Evolutionary conservation across 2,329 filamentous ascomycete species (phyloP).

Genomic region (Stagonosporopsis cucurbitacearum): DNA sequence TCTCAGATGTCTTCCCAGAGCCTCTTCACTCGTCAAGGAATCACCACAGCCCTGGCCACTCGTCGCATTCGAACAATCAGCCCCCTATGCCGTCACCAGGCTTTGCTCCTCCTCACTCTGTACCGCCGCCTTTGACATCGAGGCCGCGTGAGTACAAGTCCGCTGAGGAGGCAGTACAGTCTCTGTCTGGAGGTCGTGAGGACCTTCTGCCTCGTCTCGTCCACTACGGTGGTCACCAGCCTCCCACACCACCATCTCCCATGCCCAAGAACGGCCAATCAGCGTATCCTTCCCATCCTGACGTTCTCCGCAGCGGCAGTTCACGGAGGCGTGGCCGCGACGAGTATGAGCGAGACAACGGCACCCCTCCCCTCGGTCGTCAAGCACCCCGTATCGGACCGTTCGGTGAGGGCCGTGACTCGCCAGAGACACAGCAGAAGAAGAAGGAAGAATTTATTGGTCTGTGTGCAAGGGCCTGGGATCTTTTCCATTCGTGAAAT

Average conservation of each 20-base stretch:
- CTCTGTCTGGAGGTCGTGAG: slow-evolving; percentile 87
- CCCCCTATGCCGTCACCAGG: slow-evolving; percentile 79
- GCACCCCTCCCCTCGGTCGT: slow-evolving; percentile 81
- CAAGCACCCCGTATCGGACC: slow-evolving; percentile 61
- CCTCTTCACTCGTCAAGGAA: slow-evolving; percentile 61
- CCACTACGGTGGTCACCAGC: slow-evolving; percentile 93
- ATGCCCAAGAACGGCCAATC: slow-evolving; percentile 57
- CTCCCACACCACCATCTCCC: slow-evolving; percentile 87
- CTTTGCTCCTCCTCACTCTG: slow-evolving; percentile 63
- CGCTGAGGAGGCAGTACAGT: slow-evolving; percentile 92
- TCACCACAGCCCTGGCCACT: slow-evolving; percentile 68
- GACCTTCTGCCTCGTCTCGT: slow-evolving; percentile 92
- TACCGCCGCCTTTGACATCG: slow-evolving; percentile 59
- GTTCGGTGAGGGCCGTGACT: slow-evolving; percentile 82
- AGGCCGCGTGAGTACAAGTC: slow-evolving; percentile 89
- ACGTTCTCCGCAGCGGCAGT: slow-evolving; percentile 60
- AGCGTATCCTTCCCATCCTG: slow-evolving; percentile 37
- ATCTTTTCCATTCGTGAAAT: slow-evolving; percentile 86
- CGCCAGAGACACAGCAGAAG: slow-evolving; percentile 77
- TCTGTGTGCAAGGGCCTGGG: slow-evolving; percentile 90
- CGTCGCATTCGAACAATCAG: slow-evolving; percentile 67
- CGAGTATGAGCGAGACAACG: slow-evolving; percentile 89
- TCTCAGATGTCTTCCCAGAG: slow-evolving; percentile 92
- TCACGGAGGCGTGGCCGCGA: slow-evolving; percentile 79
- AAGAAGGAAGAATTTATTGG: slow-evolving; percentile 94